Percentiles rank a stretch among this genome's conserved stretches.
These are phyloP conservation scores for Pichia phayaonensis DNA, from an alignment of 805 yeast genomes.

Conservation along the genomic window DNA sequence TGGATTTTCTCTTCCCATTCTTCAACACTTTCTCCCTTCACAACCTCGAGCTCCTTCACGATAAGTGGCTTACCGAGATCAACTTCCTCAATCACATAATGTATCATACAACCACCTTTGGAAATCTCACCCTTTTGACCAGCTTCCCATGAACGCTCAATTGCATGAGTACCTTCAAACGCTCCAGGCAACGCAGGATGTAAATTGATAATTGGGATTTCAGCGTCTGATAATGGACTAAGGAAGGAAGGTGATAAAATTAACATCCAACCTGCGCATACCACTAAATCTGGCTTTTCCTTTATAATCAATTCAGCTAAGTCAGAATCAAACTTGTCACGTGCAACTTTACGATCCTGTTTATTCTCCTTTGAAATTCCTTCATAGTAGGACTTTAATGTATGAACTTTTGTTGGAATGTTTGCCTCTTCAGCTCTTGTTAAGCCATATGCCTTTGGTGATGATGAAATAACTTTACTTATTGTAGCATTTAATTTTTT, in stretches of 20 bases:
- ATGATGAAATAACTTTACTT: constrained; percentile 77
- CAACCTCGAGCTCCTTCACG: constrained; percentile 67
- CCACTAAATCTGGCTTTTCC: constrained; percentile 73
- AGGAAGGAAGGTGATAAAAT: constrained; percentile 76
- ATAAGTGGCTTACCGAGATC: constrained; percentile 88
- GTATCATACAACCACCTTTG: constrained; percentile 93
- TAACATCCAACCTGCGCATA: constrained; percentile 98
- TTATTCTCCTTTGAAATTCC: constrained; percentile 66
- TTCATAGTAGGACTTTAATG: constrained; percentile 63
- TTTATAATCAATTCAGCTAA: constrained; percentile 58
- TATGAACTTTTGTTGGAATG: constrained; percentile 69
- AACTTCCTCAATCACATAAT: constrained; percentile 91
- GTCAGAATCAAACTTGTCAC: constrained; percentile 71
- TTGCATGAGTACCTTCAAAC: constrained; percentile 95
- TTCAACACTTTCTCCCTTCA: constrained; percentile 68
- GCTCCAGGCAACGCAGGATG: constrained; percentile 98
- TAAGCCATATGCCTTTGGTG: constrained; percentile 80
- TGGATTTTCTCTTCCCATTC: constrained; percentile 81
- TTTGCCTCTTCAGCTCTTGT: constrained; percentile 62
- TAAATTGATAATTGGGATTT: constrained; percentile 77
- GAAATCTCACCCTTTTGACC: constrained; percentile 76
- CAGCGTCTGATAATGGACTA: constrained; percentile 49
- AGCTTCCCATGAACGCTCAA: constrained; percentile 92
- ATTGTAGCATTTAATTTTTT: constrained; percentile 39
- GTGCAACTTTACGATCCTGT: constrained; percentile 47